Evolutionary conservation across 106 monocot genomes (phyloP), one percentile per base, ranked within the genome.

Genomic region (Dendrobium officinale): DNA sequence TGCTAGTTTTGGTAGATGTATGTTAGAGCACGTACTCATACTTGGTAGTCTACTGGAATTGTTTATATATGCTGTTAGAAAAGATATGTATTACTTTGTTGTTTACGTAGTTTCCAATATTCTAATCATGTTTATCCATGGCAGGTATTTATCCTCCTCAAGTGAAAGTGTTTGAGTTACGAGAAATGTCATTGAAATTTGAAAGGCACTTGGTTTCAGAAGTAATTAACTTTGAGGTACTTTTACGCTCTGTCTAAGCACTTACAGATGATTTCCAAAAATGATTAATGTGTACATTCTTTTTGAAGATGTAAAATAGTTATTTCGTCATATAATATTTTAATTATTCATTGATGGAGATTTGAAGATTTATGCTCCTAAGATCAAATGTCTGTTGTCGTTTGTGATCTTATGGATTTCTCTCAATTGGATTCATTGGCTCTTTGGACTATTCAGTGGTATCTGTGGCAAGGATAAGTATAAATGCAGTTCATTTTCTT

Each of bases 111-210:
- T 67, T 79, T 18, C 40, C 42, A 51, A 47, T 66, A 66, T 24
- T 66, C 24, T 26, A 66, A 24, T 66, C 9, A n/a, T 22, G n/a
- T 7, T 66, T 66, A 26, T 66, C 1, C 6, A 66, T 68, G 37
- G 27, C 80, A 98, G 97, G 98, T 80, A 98, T 98, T 81, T 92
- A 93, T 81, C 98, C 98, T 74, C 98, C 98, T 51, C 95, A 95
- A 90, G 84, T 98, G n/a, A 93, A 98, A 83, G 98, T 98, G 4
- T 98, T 80, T 72, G 92, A 91, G 72, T 81, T 95, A 76, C 89
- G 81, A 59, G 86, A 98, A 67, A 77, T 95, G 81, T 84, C 98
- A 22, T 76, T 91, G 85, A 98, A 98, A 83, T 98, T 98, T 87
- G 98, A 95, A 84, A 88, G 98, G 77, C 95, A 98, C 74, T 81